These are phyloP conservation scores for Fusarium oligoseptatum DNA, from an alignment of 2,329 filamentous ascomycete species.

Conservation along the genomic window DNA sequence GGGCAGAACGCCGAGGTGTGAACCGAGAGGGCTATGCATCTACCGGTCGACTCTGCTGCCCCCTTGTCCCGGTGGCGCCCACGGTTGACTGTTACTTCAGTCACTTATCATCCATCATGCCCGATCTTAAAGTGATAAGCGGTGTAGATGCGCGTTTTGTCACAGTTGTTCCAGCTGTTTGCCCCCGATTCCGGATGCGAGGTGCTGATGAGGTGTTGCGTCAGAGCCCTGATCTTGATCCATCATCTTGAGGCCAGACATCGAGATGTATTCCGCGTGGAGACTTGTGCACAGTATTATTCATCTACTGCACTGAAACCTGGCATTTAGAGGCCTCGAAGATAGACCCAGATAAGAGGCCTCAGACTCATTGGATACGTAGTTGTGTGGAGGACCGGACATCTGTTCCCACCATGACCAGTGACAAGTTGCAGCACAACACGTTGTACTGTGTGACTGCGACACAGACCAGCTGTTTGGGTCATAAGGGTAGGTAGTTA, in stretches of 20 bases:
- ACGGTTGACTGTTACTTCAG: conserved; percentile 7
- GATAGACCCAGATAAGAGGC: conserved; percentile 37
- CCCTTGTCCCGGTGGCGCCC: conserved; percentile 15
- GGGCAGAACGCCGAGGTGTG: conserved; percentile 36
- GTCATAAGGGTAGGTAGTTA: not conserved
- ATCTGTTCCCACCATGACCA: conserved; percentile 26
- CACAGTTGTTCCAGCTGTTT: not conserved
- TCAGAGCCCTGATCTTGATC: not conserved
- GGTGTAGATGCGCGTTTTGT: conserved; percentile 16
- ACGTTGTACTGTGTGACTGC: conserved; percentile 9
- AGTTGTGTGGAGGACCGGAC: conserved; percentile 22
- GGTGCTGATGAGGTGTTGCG: conserved; percentile 10
- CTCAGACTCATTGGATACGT: conserved; percentile 31
- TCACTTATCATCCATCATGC: conserved; percentile 28
- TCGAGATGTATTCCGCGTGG: not conserved
- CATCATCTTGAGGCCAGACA: not conserved
- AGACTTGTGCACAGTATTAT: conserved; percentile 4
- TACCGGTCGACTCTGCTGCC: conserved; percentile 13
- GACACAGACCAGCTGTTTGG: conserved; percentile 14
- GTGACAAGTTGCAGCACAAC: conserved; percentile 25
- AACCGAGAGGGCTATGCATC: conserved; percentile 15
- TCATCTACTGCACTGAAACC: conserved; percentile 9
- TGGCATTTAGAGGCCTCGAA: not conserved
- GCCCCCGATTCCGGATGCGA: conserved; percentile 10
- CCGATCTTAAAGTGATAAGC: conserved; percentile 32